Evolutionary conservation across 2,329 filamentous ascomycete genomes (phyloP).

Genomic region (Botrytis porri): DNA sequence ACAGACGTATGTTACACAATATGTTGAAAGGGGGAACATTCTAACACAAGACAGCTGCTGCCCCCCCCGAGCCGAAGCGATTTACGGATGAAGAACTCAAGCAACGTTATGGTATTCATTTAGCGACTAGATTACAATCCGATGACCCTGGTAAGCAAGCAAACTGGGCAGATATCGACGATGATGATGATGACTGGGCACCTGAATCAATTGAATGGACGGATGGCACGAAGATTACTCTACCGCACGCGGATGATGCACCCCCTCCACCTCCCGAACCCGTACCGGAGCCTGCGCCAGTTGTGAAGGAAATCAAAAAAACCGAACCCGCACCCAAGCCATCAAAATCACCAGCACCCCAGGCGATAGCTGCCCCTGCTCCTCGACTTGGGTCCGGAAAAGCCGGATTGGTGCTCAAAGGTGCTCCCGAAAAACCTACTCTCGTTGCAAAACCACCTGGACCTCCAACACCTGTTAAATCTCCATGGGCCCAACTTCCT

Average conservation of each 20-base stretch:
- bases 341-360: slow-evolving; percentile 34
- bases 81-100: slow-evolving; percentile 82
- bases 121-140: slow-evolving; percentile 73
- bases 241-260: slow-evolving; percentile 60
- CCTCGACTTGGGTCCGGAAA: slow-evolving; percentile 44
- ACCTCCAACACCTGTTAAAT: slow-evolving; percentile 71
- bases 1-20: slow-evolving; percentile 61
- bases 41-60: slow-evolving; percentile 48
- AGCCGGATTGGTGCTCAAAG: slow-evolving; percentile 61
- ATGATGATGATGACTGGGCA: slow-evolving; percentile 84
- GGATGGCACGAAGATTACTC: slow-evolving; percentile 78
- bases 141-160: slow-evolving; percentile 72
- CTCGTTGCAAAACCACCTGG: slow-evolving; percentile 69
- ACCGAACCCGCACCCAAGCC: slow-evolving; percentile 31
- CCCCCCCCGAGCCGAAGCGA: slow-evolving; percentile 71
- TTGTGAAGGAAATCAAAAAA: slow-evolving; percentile 29
- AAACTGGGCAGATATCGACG: slow-evolving; percentile 88
- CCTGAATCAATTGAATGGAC: slow-evolving; percentile 85
- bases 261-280: slow-evolving; percentile 33
- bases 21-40: slow-evolving; percentile 13
- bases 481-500: slow-evolving; percentile 85
- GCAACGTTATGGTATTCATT: slow-evolving; percentile 81
- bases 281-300: slow-evolving; percentile 31
- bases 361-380: slow-evolving; percentile 34
- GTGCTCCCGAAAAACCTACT: slow-evolving; percentile 66